These are phyloP conservation scores for Chrysopogon serrulatus DNA, from an alignment of 176 grass and related monocot species.

Conservation along the genomic window DNA sequence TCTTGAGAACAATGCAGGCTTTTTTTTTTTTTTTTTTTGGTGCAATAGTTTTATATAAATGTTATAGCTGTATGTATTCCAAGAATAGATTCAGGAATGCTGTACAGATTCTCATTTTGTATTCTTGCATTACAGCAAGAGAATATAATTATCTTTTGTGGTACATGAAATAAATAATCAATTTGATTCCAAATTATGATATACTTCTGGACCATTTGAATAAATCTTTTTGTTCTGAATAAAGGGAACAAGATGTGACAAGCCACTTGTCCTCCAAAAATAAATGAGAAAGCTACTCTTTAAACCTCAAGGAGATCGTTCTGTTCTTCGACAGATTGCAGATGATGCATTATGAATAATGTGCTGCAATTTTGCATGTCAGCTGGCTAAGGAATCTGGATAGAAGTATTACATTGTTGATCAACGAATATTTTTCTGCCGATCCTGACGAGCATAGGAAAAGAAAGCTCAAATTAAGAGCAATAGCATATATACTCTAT, in stretches of 20 bases:
- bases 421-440: neutral
- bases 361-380: neutral
- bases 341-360: neutral
- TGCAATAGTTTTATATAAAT: neutral
- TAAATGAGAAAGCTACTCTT: neutral
- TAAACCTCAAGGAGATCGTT: neutral
- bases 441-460: neutral
- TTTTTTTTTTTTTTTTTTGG: neutral
- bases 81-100: neutral
- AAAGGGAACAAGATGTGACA: neutral
- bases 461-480: neutral
- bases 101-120: slow-evolving; percentile 17
- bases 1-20: neutral
- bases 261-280: neutral
- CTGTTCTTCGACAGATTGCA: neutral
- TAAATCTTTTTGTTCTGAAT: neutral
- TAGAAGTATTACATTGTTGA: neutral
- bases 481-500: neutral
- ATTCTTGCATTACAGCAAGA: neutral
- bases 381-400: neutral
- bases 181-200: neutral
- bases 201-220: neutral
- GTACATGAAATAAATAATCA: neutral
- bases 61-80: neutral
- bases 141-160: neutral